phyloP scores from a whole-genome alignment of 192 early-diverging fungal species.

The Linnemannia hyalina region DNA sequence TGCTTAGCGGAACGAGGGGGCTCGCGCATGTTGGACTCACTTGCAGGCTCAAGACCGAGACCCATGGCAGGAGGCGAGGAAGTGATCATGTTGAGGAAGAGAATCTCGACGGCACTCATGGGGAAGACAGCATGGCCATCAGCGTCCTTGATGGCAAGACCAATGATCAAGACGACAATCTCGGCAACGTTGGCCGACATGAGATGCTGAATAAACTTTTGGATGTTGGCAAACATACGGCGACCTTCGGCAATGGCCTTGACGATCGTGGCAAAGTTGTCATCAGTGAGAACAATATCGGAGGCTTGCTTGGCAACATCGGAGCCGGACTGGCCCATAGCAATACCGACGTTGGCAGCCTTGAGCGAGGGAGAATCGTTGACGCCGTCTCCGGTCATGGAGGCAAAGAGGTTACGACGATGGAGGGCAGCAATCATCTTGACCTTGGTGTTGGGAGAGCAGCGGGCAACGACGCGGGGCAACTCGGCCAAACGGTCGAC shows the following conservation, averaged over 20 bases:
- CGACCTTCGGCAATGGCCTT: conserved; percentile 84
- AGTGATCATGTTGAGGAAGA: conserved; percentile 86
- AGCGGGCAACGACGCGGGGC: conserved; percentile 93
- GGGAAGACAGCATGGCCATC: conserved; percentile 78
- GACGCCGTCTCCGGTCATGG: conserved; percentile 86
- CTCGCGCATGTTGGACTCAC: conserved; percentile 74
- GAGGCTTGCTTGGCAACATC: conserved; percentile 94
- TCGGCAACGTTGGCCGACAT: conserved; percentile 84
- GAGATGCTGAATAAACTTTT: conserved; percentile 79
- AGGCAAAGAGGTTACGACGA: conserved; percentile 73
- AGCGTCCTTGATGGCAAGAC: conserved; percentile 75
- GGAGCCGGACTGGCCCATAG: conserved; percentile 92
- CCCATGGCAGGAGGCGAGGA: conserved; percentile 84
- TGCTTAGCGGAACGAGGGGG: conserved; percentile 72
- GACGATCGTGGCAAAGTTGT: conserved; percentile 88
- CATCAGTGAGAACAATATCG: conserved; percentile 90
- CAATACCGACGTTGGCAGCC: conserved; percentile 81
- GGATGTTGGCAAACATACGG: conserved; percentile 83
- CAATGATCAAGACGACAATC: conserved; percentile 75
- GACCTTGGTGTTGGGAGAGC: conserved; percentile 95
- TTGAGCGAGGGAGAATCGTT: conserved; percentile 80
- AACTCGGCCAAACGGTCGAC: conserved; percentile 80
- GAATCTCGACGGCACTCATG: conserved; percentile 81
- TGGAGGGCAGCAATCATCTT: conserved; percentile 96
- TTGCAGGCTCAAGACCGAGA: conserved; percentile 77